Conservation (phyloP, 2,329 filamentous ascomycete species). For the Byssoonygena ceratinophila region DNA sequence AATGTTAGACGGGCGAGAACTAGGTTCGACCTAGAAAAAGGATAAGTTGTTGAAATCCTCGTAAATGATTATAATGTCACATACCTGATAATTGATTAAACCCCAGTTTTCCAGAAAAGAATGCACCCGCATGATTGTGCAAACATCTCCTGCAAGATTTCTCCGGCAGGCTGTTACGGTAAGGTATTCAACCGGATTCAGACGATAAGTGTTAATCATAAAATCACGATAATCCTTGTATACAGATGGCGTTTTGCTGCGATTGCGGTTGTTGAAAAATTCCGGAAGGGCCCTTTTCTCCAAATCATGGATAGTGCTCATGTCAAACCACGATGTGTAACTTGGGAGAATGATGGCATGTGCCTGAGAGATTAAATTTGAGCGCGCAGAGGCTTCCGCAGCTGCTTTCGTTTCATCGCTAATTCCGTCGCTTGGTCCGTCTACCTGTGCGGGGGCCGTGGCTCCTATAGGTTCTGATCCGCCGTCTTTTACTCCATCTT, state of each 20-base stretch:
- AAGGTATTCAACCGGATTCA: conserved; percentile 91
- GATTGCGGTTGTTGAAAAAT: conserved; percentile 96
- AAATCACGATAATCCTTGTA: conserved; percentile 99
- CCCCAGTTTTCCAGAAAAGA: conserved; percentile 98
- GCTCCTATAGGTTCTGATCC: conserved; percentile 32
- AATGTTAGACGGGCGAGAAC: conserved; percentile 87
- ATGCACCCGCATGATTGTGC: conserved; percentile 97
- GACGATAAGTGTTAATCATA: conserved; percentile 97
- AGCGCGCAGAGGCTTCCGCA: conserved; percentile 74
- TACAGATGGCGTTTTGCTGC: conserved; percentile 91
- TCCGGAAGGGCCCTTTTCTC: conserved; percentile 92
- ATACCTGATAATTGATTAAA: conserved; percentile 95
- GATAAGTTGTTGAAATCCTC: not conserved
- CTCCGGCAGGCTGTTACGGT: conserved; percentile 92
- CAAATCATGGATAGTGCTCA: conserved; percentile 81
- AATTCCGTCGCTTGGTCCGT: conserved; percentile 43
- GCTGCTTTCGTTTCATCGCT: conserved; percentile 59
- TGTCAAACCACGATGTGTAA: conserved; percentile 98
- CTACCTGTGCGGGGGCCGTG: conserved; percentile 30
- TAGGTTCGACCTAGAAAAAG: conserved; percentile 69
- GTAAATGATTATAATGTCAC: conserved; percentile 12
- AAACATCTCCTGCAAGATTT: conserved; percentile 93
- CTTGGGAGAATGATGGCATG: conserved; percentile 94
- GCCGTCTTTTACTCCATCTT: conserved; percentile 35
- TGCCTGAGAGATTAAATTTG: conserved; percentile 85